These are phyloP conservation scores for Inga oerstediana DNA, from an alignment of 306 rosid species.

Conservation along the genomic window DNA sequence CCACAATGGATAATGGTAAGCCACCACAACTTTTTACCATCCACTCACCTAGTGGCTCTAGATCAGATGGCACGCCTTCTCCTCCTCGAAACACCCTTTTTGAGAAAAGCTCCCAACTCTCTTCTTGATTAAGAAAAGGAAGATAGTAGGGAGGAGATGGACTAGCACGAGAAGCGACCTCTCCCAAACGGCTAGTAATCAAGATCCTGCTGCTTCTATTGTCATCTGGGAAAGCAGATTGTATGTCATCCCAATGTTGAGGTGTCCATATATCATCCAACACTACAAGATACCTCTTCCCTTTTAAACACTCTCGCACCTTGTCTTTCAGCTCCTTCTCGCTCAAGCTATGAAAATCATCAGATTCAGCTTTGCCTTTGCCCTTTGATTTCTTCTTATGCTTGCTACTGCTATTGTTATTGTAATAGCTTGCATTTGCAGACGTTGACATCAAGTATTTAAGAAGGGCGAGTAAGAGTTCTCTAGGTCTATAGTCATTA, in stretches of 20 bases:
- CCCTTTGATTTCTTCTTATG: not conserved
- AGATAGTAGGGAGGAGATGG: not conserved
- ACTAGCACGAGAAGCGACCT: not conserved
- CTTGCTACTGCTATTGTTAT: not conserved
- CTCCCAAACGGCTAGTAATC: not conserved
- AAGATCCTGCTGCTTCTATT: not conserved
- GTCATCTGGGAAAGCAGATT: not conserved
- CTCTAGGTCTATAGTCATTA: too few relatives aligned
- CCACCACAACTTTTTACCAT: not conserved
- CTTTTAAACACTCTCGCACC: not conserved
- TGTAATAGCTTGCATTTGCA: too few relatives aligned
- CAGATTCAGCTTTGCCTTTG: not conserved
- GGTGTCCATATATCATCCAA: not conserved
- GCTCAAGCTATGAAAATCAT: not conserved
- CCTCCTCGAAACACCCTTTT: not conserved
- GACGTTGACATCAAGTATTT: not conserved
- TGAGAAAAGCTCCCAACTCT: not conserved
- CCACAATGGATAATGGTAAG: not conserved
- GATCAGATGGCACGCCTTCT: not conserved
- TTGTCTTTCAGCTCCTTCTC: not conserved
- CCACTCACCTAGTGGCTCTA: not conserved
- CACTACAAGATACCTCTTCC: not conserved
- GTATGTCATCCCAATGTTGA: not conserved
- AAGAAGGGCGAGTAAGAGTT: too few relatives aligned
- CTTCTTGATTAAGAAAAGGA: not conserved